A percentile compares a stretch with the other conserved stretches of the same genome.
phyloP scores from a whole-genome alignment of 164 flowering plant genomes.

The Magnolia kwangsiensis region DNA sequence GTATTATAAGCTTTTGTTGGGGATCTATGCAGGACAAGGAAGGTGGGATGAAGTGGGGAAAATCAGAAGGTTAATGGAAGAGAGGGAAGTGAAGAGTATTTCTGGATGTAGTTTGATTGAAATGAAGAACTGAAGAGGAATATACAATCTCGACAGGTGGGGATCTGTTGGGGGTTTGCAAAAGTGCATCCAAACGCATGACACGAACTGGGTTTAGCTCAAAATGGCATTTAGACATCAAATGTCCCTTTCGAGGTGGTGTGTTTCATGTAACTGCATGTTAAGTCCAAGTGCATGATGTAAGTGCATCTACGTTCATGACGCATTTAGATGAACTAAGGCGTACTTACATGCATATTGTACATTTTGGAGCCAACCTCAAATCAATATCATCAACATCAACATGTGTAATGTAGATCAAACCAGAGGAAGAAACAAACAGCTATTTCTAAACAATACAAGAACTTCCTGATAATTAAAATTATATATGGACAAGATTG shows the following conservation, averaged over 20 bases:
- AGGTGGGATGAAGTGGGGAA: conserved; percentile 10
- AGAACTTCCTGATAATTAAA: conserved; percentile 3
- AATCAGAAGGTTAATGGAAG: conserved; percentile 14
- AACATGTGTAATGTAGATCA: too few relatives aligned
- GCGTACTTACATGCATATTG: not conserved
- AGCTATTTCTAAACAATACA: conserved; percentile 1
- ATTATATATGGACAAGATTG: conserved; percentile 25
- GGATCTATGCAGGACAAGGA: conserved; percentile 8
- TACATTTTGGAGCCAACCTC: not conserved
- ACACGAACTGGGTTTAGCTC: too few relatives aligned
- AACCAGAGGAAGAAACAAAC: not conserved
- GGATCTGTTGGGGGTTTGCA: too few relatives aligned
- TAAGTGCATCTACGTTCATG: too few relatives aligned
- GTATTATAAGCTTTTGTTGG: conserved; percentile 13
- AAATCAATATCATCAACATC: too few relatives aligned
- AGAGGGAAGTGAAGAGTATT: conserved; percentile 8
- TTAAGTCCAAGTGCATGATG: too few relatives aligned
- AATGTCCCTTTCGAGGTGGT: too few relatives aligned
- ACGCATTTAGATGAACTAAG: too few relatives aligned
- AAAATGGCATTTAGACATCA: too few relatives aligned
- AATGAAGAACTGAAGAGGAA: conserved; percentile 4
- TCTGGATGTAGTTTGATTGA: conserved; percentile 12
- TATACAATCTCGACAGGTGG: too few relatives aligned
- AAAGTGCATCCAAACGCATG: too few relatives aligned
- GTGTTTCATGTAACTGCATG: too few relatives aligned